Conservation (phyloP, 331 rosid species). For the Rosa hybrid region DNA sequence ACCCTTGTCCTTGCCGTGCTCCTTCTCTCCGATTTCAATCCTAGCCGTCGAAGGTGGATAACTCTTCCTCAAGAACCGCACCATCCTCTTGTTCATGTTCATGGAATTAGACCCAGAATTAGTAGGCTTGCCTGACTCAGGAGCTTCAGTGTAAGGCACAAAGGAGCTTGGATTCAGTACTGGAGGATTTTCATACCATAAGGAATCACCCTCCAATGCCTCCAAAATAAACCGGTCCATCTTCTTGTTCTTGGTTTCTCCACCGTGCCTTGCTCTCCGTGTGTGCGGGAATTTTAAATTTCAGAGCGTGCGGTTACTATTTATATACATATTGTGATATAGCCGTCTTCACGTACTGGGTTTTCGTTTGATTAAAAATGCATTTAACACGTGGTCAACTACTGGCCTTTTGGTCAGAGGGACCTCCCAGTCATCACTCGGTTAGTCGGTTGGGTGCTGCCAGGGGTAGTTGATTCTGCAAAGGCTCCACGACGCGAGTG, state of each 20-base stretch:
- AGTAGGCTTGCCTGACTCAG: not conserved
- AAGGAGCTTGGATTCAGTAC: conserved; percentile 42
- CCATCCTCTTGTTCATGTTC: conserved; percentile 44
- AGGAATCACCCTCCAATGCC: conserved; percentile 42
- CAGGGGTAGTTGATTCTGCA: too few relatives aligned
- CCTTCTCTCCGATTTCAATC: conserved; percentile 8
- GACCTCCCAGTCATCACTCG: not conserved
- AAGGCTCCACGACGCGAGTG: too few relatives aligned
- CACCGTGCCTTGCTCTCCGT: not conserved
- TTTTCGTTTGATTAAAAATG: not conserved
- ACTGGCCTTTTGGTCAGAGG: not conserved
- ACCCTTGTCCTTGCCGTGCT: conserved; percentile 43
- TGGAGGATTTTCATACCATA: conserved; percentile 34
- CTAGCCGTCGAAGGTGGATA: not conserved
- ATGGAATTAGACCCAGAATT: not conserved
- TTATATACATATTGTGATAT: not conserved
- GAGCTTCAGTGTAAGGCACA: conserved; percentile 29
- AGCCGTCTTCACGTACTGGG: not conserved
- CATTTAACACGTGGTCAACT: conserved; percentile 3
- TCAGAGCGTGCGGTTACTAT: not conserved
- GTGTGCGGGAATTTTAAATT: conserved; percentile 12
- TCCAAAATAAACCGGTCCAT: conserved; percentile 41
- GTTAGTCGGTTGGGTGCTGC: not conserved
- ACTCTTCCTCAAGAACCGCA: conserved; percentile 42
- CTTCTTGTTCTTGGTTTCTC: not conserved